phyloP scores from a whole-genome alignment of 495 filamentous ascomycete species.

The Daldinia bambusicola region DNA sequence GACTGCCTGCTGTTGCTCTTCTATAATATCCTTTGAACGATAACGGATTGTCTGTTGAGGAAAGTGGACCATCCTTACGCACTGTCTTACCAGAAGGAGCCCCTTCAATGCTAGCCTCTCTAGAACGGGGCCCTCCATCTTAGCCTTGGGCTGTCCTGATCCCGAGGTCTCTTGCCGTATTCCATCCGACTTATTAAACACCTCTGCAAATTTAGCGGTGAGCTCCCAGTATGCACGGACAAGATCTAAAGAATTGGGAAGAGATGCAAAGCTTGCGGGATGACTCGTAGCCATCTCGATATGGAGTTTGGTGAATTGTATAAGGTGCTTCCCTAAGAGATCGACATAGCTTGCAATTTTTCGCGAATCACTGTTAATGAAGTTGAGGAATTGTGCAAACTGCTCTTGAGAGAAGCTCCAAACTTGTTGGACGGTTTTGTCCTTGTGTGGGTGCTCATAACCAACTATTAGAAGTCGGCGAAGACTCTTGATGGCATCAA shows the following conservation, averaged over 20 bases:
- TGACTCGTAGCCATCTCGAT: slow-evolving; percentile 80
- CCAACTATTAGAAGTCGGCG: slow-evolving; percentile 82
- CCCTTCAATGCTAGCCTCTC: slow-evolving; percentile 84
- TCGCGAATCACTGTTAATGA: slow-evolving; percentile 60
- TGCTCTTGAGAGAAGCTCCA: slow-evolving; percentile 79
- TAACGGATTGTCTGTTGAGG: slow-evolving; percentile 85
- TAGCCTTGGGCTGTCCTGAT: slow-evolving; percentile 61
- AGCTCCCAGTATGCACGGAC: slow-evolving; percentile 85
- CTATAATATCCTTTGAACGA: slow-evolving; percentile 72
- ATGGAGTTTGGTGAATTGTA: slow-evolving; percentile 92
- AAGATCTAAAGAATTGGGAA: slow-evolving; percentile 80
- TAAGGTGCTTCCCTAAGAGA: slow-evolving; percentile 80
- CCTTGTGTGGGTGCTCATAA: slow-evolving; percentile 84
- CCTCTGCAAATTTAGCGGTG: slow-evolving; percentile 76
- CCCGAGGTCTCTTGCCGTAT: slow-evolving; percentile 58
- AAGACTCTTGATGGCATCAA: slow-evolving; percentile 80
- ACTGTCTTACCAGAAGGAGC: slow-evolving; percentile 83
- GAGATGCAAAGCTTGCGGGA: slow-evolving; percentile 79
- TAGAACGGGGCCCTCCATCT: slow-evolving; percentile 67
- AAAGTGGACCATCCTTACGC: slow-evolving; percentile 82
- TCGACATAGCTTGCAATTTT: slow-evolving; percentile 58
- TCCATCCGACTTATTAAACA: slow-evolving; percentile 64
- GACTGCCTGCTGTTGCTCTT: slow-evolving; percentile 72
- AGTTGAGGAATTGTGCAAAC: slow-evolving; percentile 72
- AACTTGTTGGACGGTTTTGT: slow-evolving; percentile 74